Evolutionary conservation across 2,329 filamentous ascomycete species (phyloP).

Genomic region (Zasmidium citrigriseum): DNA sequence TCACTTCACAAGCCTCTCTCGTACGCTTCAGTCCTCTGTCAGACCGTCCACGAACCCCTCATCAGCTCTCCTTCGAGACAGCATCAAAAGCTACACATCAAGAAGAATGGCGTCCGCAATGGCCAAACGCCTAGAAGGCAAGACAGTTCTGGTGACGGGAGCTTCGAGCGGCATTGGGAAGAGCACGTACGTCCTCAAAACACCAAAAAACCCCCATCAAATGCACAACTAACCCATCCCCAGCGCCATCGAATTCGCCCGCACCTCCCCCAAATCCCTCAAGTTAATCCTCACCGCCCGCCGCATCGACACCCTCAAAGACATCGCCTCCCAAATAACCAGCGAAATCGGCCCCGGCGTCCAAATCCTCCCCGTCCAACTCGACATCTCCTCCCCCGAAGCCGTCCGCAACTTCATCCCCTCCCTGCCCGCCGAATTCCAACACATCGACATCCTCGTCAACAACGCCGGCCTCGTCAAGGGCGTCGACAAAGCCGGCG

Average conservation of each 20-base stretch:
- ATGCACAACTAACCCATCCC: neutral
- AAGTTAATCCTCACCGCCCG: conserved; percentile 89
- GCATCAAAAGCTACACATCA: neutral
- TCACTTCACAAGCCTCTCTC: conserved; percentile 4
- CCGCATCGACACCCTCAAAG: conserved; percentile 72
- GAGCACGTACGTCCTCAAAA: conserved; percentile 46
- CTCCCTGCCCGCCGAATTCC: conserved; percentile 76
- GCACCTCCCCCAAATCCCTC: conserved; percentile 75
- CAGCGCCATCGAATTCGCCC: conserved; percentile 83
- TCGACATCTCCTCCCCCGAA: conserved; percentile 81
- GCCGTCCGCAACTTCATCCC: conserved; percentile 73
- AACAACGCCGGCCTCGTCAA: conserved; percentile 96
- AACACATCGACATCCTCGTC: conserved; percentile 81
- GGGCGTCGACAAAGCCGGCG: conserved; percentile 80
- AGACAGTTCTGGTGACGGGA: conserved; percentile 89
- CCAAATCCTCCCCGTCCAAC: conserved; percentile 76
- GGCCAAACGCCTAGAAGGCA: conserved; percentile 77
- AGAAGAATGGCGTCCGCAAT: conserved; percentile 15
- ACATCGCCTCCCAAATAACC: conserved; percentile 74
- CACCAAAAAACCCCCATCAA: neutral
- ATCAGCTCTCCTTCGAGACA: conserved; percentile 1
- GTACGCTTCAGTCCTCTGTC: neutral
- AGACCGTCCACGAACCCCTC: neutral
- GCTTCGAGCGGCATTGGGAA: conserved; percentile 90
- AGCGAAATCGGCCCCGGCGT: conserved; percentile 77